Conservation (phyloP, 1,284 basidiomycete species). For the Austroboletus niveus region DNA sequence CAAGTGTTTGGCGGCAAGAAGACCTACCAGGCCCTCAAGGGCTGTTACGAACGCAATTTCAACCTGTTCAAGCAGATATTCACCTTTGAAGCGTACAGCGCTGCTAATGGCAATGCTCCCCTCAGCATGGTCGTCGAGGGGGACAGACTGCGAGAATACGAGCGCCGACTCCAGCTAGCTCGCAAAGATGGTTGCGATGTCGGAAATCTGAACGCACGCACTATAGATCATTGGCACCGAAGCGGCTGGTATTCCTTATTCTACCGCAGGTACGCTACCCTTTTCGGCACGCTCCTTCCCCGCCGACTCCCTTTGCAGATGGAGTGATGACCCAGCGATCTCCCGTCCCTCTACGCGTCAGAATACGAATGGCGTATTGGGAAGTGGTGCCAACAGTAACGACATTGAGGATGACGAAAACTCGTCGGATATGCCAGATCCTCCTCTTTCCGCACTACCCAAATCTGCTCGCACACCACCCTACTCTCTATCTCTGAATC, state of each 20-base stretch:
- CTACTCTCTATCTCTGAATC: conserved; percentile 20
- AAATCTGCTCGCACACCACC: conserved; percentile 26
- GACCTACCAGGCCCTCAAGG: conserved; percentile 75
- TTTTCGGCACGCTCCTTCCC: background rate
- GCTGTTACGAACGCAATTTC: conserved; percentile 77
- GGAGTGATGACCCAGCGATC: conserved; percentile 60
- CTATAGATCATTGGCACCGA: conserved; percentile 72
- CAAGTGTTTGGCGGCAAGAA: conserved; percentile 71
- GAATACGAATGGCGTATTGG: conserved; percentile 24
- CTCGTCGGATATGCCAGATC: conserved; percentile 41
- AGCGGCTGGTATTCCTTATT: conserved; percentile 72
- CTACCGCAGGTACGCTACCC: conserved; percentile 48
- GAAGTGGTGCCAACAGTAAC: conserved; percentile 33
- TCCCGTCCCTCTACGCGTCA: conserved; percentile 44
- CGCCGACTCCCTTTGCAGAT: conserved; percentile 36
- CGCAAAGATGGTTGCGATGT: conserved; percentile 63
- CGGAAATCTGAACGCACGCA: conserved; percentile 65
- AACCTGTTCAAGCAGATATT: conserved; percentile 78
- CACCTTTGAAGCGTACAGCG: conserved; percentile 58
- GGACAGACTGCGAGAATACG: conserved; percentile 63
- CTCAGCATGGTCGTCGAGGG: conserved; percentile 47
- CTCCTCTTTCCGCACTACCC: conserved; percentile 22
- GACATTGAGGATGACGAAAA: conserved; percentile 51
- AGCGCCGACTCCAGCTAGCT: conserved; percentile 59
- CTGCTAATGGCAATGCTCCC: conserved; percentile 37